These are phyloP conservation scores for Lepidopterella palustris DNA, from an alignment of 495 filamentous ascomycete species.

Conservation along the genomic window DNA sequence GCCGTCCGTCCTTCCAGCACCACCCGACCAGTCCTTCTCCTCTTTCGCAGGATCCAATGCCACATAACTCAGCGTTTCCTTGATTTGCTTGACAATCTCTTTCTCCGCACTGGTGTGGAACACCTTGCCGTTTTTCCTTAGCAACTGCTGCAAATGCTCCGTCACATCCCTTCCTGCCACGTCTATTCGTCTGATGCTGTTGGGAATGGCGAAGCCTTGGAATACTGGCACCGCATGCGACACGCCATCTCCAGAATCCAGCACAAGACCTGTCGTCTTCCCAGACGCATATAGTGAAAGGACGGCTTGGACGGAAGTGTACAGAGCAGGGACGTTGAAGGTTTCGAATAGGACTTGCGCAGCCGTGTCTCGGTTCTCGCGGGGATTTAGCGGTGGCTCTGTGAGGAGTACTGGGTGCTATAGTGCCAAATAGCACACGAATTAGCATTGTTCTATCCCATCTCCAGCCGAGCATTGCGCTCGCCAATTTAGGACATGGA, in stretches of 20 bases:
- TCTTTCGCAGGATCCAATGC: constrained; percentile 85
- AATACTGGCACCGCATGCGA: constrained; percentile 97
- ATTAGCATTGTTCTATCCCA: constrained; percentile 7
- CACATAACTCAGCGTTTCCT: constrained; percentile 90
- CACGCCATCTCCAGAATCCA: constrained; percentile 94
- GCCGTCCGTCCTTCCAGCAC: constrained; percentile 52
- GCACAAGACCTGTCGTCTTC: constrained; percentile 90
- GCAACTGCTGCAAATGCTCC: constrained; percentile 83
- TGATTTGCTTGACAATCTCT: constrained; percentile 93
- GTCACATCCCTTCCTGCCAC: constrained; percentile 98
- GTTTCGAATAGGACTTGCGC: constrained; percentile 98
- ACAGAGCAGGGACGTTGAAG: constrained; percentile 94
- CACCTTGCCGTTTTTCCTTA: constrained; percentile 87
- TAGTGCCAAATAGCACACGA: constrained; percentile 4
- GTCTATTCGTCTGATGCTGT: constrained; percentile 89
- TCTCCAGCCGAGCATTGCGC: background rate
- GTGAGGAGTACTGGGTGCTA: constrained; percentile 94
- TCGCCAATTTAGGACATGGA: background rate
- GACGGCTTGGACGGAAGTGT: constrained; percentile 95
- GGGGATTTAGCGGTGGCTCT: constrained; percentile 92
- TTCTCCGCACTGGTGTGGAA: constrained; percentile 98
- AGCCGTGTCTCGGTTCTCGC: constrained; percentile 90
- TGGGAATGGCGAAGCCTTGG: constrained; percentile 95
- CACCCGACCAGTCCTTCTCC: constrained; percentile 87
- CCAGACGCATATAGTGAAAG: constrained; percentile 94